Evolutionary conservation across 1,139 yeast genomes (phyloP).

Genomic region (Geotrichum reessii): DNA sequence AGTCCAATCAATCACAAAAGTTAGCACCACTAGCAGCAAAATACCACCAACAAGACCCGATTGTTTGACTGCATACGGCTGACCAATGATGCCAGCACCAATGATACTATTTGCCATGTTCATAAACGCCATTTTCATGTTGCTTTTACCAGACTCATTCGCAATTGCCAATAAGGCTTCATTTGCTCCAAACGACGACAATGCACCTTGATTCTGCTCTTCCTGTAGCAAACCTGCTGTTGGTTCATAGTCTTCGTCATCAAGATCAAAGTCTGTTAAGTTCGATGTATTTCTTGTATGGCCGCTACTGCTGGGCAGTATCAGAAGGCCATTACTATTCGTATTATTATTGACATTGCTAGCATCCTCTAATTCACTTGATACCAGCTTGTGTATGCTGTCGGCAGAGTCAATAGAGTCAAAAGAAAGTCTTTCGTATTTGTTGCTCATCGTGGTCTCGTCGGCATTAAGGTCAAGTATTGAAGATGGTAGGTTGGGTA

Average conservation of each 20-base stretch:
- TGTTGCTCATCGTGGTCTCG: slow-evolving; percentile 1
- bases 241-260: slow-evolving; percentile 7
- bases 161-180: slow-evolving; percentile 27
- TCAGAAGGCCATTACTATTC: not conserved
- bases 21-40: slow-evolving; percentile 52
- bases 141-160: slow-evolving; percentile 40
- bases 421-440: slow-evolving; percentile 10
- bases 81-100: slow-evolving; percentile 95
- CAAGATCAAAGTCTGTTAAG: slow-evolving; percentile 7
- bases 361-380: not conserved
- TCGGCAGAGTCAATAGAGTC: slow-evolving; percentile 8
- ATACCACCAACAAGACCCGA: slow-evolving; percentile 76
- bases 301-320: not conserved
- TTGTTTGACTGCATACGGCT: slow-evolving; percentile 80
- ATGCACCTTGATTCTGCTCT: not conserved
- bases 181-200: slow-evolving; percentile 20
- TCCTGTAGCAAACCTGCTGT: slow-evolving; percentile 4
- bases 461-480: not conserved
- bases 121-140: slow-evolving; percentile 85
- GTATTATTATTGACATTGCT: not conserved
- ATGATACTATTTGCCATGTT: slow-evolving; percentile 89
- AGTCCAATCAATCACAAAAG: slow-evolving; percentile 85
- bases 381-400: not conserved
- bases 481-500: not conserved
- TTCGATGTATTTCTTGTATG: not conserved